Evolutionary conservation across 2,329 filamentous ascomycete genomes (phyloP), one percentile per base, ranked within the genome.

Genomic region (Cercospora janseana): DNA sequence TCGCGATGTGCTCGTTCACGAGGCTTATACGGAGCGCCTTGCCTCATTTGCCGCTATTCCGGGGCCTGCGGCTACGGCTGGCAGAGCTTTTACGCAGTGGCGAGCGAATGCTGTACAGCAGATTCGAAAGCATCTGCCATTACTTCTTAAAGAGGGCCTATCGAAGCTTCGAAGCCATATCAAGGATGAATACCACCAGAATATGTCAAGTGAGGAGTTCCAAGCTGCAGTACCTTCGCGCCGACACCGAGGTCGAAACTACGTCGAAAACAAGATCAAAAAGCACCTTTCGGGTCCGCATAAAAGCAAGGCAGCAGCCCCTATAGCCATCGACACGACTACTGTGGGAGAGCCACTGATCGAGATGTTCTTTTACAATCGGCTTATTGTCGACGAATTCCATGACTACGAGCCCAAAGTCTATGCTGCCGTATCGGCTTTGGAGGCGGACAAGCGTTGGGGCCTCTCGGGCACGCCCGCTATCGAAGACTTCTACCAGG

Each of bases 301-400:
- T 7, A 2, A 13, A 5, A 23, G 29, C 12, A 58, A 54, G 18
- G 28, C 28, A 26, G 42, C 54, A 2, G 26, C 55, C 8, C 24
- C 45, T 2, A 26, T 26, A 4, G 38, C 32, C 3, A 18, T 63
- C 15, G 52, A 60, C 31, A 53, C 44, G 3, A 29, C 29, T 4
- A 32, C 46, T 4, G 27, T 62, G 6, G 57, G 49, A 8, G 40
- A 35, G 29, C 60, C 58, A 2, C 61, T 80, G 0, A 60, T 86
- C 1, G 81, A 86, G 52, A 74, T 81, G 58, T 86, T 85, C 60
- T 64, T 69, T 2, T 86, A 80, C 62, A 78, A 78, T 47, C 73
- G 83, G 4, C 51, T 86, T 0, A 74, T 86, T 2, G 70, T 85
- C 1, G 83, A 87, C 53, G 83, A 87, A 56, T 85, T 80, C 56